phyloP scores from a whole-genome alignment of 768 basidiomycete genomes.

The Lentinula detonsa region DNA sequence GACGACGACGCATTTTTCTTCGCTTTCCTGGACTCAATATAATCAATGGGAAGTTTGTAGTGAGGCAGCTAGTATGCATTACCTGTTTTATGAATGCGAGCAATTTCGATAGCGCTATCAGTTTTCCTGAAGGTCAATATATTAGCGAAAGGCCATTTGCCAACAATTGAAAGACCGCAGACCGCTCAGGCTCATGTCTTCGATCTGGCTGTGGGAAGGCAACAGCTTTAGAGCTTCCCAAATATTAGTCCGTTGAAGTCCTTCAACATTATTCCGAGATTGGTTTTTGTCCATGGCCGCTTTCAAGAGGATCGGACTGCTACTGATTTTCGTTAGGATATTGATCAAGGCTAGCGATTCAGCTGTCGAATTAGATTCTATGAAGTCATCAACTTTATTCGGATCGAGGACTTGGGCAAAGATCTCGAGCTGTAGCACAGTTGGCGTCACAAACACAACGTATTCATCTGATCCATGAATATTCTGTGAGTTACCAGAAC shows the following conservation, averaged over 20 bases:
- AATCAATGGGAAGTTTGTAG: neutral
- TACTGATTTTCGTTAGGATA: conserved; percentile 84
- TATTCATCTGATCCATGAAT: conserved; percentile 70
- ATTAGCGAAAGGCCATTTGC: neutral
- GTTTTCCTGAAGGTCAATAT: conserved; percentile 52
- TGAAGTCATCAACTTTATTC: conserved; percentile 60
- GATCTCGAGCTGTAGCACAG: conserved; percentile 73
- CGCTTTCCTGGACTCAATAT: conserved; percentile 46
- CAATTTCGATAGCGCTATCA: conserved; percentile 59
- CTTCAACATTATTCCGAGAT: conserved; percentile 30
- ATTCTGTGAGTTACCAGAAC: neutral
- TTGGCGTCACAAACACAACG: conserved; percentile 93
- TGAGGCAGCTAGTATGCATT: neutral
- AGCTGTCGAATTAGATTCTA: conserved; percentile 58
- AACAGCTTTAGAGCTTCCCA: conserved; percentile 56
- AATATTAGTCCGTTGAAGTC: conserved; percentile 42
- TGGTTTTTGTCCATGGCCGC: conserved; percentile 65
- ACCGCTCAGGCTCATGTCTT: conserved; percentile 83
- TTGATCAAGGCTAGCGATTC: conserved; percentile 78
- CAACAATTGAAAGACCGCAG: conserved; percentile 10
- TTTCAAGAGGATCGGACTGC: conserved; percentile 83
- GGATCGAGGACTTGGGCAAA: conserved; percentile 72
- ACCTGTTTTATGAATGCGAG: conserved; percentile 59
- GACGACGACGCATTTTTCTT: conserved; percentile 93
- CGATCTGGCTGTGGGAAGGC: conserved; percentile 52